Conservation (phyloP, 371 early-diverging fungal species). For the Rhizopus arrhizus region DNA sequence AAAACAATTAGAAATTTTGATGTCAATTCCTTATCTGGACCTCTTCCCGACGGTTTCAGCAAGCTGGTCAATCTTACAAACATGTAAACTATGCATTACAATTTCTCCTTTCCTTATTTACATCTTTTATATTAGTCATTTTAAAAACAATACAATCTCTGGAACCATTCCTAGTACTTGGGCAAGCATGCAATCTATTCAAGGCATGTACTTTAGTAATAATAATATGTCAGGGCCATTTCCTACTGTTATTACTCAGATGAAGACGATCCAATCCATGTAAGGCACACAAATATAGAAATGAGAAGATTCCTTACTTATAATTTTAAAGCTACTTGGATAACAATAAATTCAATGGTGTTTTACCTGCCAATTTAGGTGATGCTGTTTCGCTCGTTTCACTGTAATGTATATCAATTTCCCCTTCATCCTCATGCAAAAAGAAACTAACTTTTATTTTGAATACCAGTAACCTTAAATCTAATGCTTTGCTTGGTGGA, state of each 20-base stretch:
- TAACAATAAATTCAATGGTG: constrained; percentile 38
- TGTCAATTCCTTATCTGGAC: constrained; percentile 36
- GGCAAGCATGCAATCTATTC: constrained; percentile 21
- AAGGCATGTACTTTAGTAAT: constrained; percentile 40
- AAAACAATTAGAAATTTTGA: constrained; percentile 41
- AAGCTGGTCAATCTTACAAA: constrained; percentile 28
- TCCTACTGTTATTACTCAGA: constrained; percentile 27
- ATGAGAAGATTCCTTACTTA: background rate
- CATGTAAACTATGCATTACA: constrained; percentile 27
- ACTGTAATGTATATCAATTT: constrained; percentile 25
- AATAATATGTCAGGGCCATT: constrained; percentile 43
- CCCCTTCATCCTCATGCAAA: too few species aligned
- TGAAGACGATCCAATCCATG: constrained; percentile 27
- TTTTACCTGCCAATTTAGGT: constrained; percentile 33
- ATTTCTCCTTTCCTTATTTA: constrained; percentile 2
- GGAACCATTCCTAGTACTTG: constrained; percentile 46
- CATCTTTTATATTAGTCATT: constrained; percentile 31
- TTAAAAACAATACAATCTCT: constrained; percentile 46
- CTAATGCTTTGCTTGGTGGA: constrained; percentile 38
- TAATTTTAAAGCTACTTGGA: constrained; percentile 27
- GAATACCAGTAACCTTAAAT: constrained; percentile 37
- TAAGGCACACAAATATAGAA: constrained; percentile 9
- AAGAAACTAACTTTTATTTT: background rate
- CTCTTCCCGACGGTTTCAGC: constrained; percentile 30
- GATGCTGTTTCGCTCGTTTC: constrained; percentile 21